Conservation (phyloP, 164 flowering plant genomes). For the Umbellularia californica region DNA sequence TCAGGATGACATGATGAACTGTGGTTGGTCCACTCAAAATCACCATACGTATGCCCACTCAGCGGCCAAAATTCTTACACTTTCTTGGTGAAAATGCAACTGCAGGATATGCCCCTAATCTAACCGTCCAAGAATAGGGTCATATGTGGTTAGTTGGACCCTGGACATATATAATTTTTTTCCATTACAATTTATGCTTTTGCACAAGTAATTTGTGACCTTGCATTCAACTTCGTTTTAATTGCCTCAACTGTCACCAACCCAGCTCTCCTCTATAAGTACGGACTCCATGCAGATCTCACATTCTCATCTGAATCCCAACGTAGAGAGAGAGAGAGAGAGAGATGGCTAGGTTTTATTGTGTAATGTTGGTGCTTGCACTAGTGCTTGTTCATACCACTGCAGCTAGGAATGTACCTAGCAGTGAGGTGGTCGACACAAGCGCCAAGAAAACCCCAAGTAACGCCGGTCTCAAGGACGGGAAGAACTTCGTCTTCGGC, state of each 20-base stretch:
- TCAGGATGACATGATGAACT: accelerated
- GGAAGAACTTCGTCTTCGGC: conserved; percentile 12
- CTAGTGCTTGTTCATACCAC: not conserved
- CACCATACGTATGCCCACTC: too few relatives aligned
- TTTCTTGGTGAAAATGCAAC: too few relatives aligned
- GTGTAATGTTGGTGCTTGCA: not conserved
- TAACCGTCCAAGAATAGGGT: too few relatives aligned
- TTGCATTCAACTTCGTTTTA: not conserved
- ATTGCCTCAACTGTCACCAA: not conserved
- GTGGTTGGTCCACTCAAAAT: too few relatives aligned
- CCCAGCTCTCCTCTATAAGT: not conserved
- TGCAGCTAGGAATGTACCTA: not conserved
- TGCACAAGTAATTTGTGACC: not conserved
- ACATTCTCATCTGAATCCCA: not conserved
- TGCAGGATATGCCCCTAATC: too few relatives aligned
- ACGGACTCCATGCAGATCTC: not conserved
- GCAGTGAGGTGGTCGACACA: not conserved
- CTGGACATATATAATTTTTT: too few relatives aligned
- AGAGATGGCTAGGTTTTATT: conserved; percentile 3
- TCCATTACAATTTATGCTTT: too few relatives aligned
- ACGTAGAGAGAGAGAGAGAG: conserved; percentile 1
- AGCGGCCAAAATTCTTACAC: too few relatives aligned
- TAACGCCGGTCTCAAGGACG: conserved; percentile 4
- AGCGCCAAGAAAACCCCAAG: conserved; percentile 2
- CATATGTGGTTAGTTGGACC: too few relatives aligned